phyloP scores from a whole-genome alignment of 495 filamentous ascomycete species.

The Xylaria sp. region DNA sequence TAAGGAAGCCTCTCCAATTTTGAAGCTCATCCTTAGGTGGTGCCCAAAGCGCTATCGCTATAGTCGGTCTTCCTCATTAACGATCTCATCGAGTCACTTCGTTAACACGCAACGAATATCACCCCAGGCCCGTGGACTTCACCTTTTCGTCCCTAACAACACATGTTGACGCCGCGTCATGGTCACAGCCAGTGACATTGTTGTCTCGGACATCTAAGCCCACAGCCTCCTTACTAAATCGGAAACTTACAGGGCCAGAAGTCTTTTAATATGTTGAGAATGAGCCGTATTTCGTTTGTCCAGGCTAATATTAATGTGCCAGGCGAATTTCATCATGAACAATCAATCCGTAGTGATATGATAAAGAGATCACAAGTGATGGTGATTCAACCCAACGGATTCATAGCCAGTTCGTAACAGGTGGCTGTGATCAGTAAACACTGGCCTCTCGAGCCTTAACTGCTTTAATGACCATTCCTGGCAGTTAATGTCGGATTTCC shows the following conservation, averaged over 20 bases:
- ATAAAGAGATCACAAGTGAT: neutral
- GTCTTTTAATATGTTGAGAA: neutral
- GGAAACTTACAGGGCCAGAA: neutral
- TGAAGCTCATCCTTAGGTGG: neutral
- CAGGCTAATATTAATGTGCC: neutral
- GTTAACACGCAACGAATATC: neutral
- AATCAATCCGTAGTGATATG: neutral
- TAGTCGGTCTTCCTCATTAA: neutral
- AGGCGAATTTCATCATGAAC: neutral
- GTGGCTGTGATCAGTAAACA: neutral
- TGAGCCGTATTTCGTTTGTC: neutral
- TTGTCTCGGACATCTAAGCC: neutral
- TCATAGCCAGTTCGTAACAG: neutral
- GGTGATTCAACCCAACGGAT: neutral
- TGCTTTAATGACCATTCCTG: neutral
- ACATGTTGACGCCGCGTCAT: no score
- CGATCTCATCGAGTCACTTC: neutral
- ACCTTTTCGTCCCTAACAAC: neutral
- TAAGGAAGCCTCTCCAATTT: neutral
- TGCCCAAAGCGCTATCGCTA: neutral
- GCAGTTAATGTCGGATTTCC: neutral
- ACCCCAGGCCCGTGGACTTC: neutral
- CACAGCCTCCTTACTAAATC: neutral
- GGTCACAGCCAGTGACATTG: neutral
- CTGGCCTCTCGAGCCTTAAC: neutral